Conservation (phyloP, 2,329 filamentous ascomycete genomes). For the Sporothrix brasiliensis region DNA sequence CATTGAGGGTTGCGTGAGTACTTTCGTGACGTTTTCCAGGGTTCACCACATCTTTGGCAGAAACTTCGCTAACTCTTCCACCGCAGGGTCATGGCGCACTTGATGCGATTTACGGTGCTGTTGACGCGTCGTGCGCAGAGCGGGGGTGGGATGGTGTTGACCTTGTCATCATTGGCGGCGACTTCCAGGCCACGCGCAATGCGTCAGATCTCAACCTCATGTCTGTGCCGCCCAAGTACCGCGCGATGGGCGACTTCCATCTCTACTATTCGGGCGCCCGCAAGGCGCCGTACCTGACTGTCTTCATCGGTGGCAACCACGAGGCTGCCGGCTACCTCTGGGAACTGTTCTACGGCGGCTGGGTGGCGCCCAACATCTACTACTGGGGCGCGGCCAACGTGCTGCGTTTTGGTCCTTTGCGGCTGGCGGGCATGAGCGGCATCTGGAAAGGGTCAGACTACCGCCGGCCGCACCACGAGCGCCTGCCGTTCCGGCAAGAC, state of each 20-base stretch:
- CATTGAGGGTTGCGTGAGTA: constrained; percentile 79
- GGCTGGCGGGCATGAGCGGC: constrained; percentile 87
- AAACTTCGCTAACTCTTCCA: background rate
- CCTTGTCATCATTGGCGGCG: constrained; percentile 89
- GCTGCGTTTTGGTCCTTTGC: constrained; percentile 76
- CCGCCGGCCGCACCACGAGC: constrained; percentile 77
- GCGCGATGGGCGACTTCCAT: constrained; percentile 86
- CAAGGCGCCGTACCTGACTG: constrained; percentile 80
- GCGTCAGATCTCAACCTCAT: constrained; percentile 84
- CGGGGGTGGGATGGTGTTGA: constrained; percentile 83
- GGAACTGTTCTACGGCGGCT: constrained; percentile 94
- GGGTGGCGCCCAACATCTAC: constrained; percentile 96
- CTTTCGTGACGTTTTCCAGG: background rate
- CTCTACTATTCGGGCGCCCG: constrained; percentile 84
- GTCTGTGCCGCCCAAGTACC: constrained; percentile 86
- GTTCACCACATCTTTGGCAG: background rate
- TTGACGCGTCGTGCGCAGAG: constrained; percentile 67
- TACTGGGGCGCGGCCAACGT: constrained; percentile 94
- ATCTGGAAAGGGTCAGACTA: constrained; percentile 96
- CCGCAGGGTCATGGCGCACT: constrained; percentile 84
- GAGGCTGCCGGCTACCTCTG: constrained; percentile 88
- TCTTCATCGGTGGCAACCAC: constrained; percentile 94
- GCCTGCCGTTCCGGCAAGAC: constrained; percentile 76
- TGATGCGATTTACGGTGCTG: constrained; percentile 84
- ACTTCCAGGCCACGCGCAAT: constrained; percentile 93